Percentiles rank a stretch among this genome's conserved stretches.
phyloP scores from a whole-genome alignment of 2,329 filamentous ascomycete species.

The Nemania sp. region DNA sequence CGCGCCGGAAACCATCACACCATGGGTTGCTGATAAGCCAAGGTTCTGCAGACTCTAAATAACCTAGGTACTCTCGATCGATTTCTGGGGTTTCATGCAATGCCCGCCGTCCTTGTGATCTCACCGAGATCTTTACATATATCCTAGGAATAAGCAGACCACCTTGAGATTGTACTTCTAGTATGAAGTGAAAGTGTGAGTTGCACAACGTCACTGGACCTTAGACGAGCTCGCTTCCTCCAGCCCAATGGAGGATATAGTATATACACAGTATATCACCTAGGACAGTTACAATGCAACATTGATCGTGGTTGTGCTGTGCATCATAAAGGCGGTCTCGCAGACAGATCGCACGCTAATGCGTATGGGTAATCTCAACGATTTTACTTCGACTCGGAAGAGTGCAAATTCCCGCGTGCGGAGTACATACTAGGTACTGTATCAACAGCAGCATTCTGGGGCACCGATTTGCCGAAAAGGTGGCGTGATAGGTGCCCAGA shows the following conservation, averaged over 20 bases:
- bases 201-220: slow-evolving; percentile 24
- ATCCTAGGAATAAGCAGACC: slow-evolving; percentile 12
- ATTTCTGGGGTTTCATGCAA: slow-evolving; percentile 15
- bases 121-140: slow-evolving; percentile 24
- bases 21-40: slow-evolving; percentile 16
- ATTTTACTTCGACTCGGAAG: not conserved
- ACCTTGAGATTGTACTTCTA: no score
- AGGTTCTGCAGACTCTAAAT: slow-evolving; percentile 1
- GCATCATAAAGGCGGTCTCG: slow-evolving; percentile 7
- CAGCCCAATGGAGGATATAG: not conserved
- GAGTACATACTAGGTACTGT: no score
- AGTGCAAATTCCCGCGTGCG: not conserved
- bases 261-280: not conserved
- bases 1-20: slow-evolving; percentile 11
- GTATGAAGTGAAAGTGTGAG: slow-evolving; percentile 19
- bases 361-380: not conserved
- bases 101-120: slow-evolving; percentile 1
- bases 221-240: slow-evolving; percentile 1
- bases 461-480: slow-evolving; percentile 12
- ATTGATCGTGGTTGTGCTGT: not conserved
- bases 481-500: slow-evolving; percentile 14
- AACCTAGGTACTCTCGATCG: slow-evolving; percentile 1
- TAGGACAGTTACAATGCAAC: not conserved
- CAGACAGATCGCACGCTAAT: slow-evolving; percentile 22
- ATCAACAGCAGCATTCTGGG: slow-evolving; percentile 3